These are phyloP conservation scores for Trichoderma sp. DNA, from an alignment of 2,329 filamentous ascomycete species.

Conservation along the genomic window DNA sequence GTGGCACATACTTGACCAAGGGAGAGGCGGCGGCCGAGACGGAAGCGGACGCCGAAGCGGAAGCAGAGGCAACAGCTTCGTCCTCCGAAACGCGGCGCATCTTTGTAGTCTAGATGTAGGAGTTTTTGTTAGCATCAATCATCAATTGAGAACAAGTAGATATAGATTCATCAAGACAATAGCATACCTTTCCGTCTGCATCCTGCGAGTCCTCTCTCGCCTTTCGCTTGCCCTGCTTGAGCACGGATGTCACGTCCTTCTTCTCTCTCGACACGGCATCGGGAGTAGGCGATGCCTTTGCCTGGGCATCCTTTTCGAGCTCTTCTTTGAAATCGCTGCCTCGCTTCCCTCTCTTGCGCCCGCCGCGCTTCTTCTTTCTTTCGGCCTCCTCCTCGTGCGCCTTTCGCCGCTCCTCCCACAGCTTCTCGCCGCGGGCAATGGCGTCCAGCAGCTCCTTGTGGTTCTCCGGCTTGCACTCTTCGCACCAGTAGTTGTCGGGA, in stretches of 20 bases:
- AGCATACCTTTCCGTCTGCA: constrained; percentile 46
- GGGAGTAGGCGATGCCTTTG: constrained; percentile 42
- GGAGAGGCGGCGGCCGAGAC: constrained; percentile 30
- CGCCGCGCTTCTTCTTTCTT: constrained; percentile 55
- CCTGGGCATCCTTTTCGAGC: constrained; percentile 44
- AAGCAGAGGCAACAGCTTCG: constrained; percentile 34
- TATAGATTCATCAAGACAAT: not conserved
- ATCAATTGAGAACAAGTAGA: not conserved
- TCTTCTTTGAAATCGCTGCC: constrained; percentile 66
- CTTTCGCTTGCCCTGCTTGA: constrained; percentile 54
- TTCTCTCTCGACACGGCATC: constrained; percentile 46
- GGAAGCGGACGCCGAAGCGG: constrained; percentile 23
- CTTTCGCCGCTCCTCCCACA: constrained; percentile 73
- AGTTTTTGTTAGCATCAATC: constrained; percentile 18
- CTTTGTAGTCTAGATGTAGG: constrained; percentile 39
- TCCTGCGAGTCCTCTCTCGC: constrained; percentile 56
- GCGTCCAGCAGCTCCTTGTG: constrained; percentile 79
- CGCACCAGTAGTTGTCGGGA: constrained; percentile 86
- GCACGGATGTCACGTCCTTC: constrained; percentile 49
- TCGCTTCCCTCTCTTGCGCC: constrained; percentile 65
- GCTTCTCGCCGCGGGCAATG: constrained; percentile 75
- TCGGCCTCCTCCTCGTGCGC: constrained; percentile 61
- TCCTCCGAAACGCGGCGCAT: constrained; percentile 56
- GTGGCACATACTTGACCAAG: constrained; percentile 45
- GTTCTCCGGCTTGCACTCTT: constrained; percentile 79